Evolutionary conservation across 805 yeast genomes (phyloP).

Genomic region (Sugiyamaella qingdaonensis): DNA sequence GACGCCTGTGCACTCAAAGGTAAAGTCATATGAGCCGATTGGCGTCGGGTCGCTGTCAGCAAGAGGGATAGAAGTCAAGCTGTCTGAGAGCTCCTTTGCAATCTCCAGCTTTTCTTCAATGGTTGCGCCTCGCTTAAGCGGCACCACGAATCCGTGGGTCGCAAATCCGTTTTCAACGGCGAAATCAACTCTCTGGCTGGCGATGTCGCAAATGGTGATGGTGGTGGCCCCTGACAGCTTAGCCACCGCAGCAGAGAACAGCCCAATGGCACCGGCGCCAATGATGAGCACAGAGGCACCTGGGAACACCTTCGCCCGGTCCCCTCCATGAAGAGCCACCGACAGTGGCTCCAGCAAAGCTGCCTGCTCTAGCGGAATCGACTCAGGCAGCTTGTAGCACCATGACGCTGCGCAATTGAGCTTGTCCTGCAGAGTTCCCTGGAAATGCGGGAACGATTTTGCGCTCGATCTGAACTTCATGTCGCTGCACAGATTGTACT

Average conservation of each 20-base stretch:
- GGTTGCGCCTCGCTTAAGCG: conserved; percentile 20
- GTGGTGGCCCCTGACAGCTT: conserved; percentile 64
- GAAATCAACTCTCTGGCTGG: conserved; percentile 34
- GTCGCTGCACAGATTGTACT: conserved; percentile 77
- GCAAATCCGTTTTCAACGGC: conserved; percentile 32
- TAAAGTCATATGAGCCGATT: conserved; percentile 34
- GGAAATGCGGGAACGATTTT: conserved; percentile 55
- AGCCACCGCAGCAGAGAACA: conserved; percentile 71
- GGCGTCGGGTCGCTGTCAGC: conserved; percentile 24
- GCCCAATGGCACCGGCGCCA: conserved; percentile 55
- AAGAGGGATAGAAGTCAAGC: conserved; percentile 21
- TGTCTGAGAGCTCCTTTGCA: conserved; percentile 41
- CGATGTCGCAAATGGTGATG: conserved; percentile 65
- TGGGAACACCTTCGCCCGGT: conserved; percentile 54
- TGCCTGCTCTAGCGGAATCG: conserved; percentile 75
- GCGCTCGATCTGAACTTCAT: conserved; percentile 86
- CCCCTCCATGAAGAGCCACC: conserved; percentile 80
- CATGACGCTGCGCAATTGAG: conserved; percentile 68
- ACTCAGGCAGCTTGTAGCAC: conserved; percentile 71
- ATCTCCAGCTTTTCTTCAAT: conserved; percentile 58
- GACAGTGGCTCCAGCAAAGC: conserved; percentile 83
- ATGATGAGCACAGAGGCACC: conserved; percentile 48
- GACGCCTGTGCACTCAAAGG: conserved; percentile 83
- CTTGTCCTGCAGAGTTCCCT: conserved; percentile 56
- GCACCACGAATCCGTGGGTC: conserved; percentile 26